These are phyloP conservation scores for Orbilia javanica DNA, from an alignment of 2,329 filamentous ascomycete genomes.

Conservation along the genomic window DNA sequence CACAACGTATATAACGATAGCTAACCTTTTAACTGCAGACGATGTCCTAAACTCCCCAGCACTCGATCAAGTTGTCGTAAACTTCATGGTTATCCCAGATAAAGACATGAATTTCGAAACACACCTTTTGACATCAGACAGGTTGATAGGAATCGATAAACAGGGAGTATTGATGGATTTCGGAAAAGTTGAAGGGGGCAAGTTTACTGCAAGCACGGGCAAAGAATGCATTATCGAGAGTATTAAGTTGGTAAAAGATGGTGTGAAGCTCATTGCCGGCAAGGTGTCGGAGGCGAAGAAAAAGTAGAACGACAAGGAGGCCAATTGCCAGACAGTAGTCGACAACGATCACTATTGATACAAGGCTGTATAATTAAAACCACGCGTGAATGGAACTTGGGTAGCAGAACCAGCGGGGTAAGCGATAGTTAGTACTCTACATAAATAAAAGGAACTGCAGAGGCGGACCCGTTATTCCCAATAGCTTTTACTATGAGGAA, in stretches of 20 bases:
- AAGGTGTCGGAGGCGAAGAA: constrained; percentile 17
- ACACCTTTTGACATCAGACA: constrained; percentile 20
- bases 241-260: constrained; percentile 21
- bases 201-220: constrained; percentile 16
- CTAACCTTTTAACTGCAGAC: constrained; percentile 22
- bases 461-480: background rate
- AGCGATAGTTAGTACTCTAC: constrained; percentile 5
- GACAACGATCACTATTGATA: constrained; percentile 4
- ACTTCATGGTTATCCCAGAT: constrained; percentile 28
- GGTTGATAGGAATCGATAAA: constrained; percentile 23
- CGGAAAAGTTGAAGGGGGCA: constrained; percentile 26
- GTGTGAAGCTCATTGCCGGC: constrained; percentile 5
- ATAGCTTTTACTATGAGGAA: constrained; percentile 7
- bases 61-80: constrained; percentile 4
- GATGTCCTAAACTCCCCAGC: constrained; percentile 13
- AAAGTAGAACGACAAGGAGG: background rate
- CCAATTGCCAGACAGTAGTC: background rate
- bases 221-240: constrained; percentile 28
- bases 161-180: constrained; percentile 10
- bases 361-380: background rate
- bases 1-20: constrained; percentile 4
- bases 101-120: constrained; percentile 18
- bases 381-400: background rate
- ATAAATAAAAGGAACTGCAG: constrained; percentile 4
- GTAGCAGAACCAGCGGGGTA: background rate